Percentiles rank a stretch among this genome's conserved stretches.
These are phyloP conservation scores for Phaeosphaeria sp. DNA, from an alignment of 2,329 filamentous ascomycete genomes.

Conservation along the genomic window DNA sequence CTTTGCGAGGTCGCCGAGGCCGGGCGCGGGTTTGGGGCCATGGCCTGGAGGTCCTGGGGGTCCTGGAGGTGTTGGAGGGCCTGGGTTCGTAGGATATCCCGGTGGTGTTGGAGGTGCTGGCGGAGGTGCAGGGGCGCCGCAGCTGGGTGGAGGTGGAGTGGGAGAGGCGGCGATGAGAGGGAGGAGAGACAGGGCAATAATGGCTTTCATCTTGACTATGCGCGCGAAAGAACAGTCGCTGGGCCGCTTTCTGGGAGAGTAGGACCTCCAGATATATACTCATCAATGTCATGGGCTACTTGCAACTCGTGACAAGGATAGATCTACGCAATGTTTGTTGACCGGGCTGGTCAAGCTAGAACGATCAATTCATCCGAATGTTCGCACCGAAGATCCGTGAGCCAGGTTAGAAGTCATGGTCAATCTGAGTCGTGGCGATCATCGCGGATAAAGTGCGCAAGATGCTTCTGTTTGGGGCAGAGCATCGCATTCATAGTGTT, in stretches of 20 bases:
- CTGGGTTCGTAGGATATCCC: neutral
- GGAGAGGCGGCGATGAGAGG: conserved; percentile 28
- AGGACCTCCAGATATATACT: neutral
- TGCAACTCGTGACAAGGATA: neutral
- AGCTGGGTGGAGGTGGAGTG: conserved; percentile 3
- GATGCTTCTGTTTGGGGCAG: neutral
- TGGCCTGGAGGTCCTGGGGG: neutral
- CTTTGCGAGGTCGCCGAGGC: conserved; percentile 61
- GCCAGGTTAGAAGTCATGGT: neutral
- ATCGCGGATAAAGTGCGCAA: neutral
- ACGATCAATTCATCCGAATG: neutral
- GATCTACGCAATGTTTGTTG: neutral
- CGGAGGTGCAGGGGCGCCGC: neutral
- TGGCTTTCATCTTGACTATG: conserved; percentile 34
- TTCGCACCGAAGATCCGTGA: neutral
- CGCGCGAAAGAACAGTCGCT: neutral
- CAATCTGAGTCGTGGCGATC: neutral
- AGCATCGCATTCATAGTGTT: neutral
- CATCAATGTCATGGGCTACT: neutral
- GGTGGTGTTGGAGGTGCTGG: neutral
- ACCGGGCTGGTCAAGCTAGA: neutral
- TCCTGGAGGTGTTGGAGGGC: neutral
- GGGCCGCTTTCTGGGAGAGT: neutral
- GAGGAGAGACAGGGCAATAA: conserved; percentile 20
- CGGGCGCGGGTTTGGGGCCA: conserved; percentile 18